Conservation (phyloP, 2,329 filamentous ascomycete genomes). For the Bipolaris cookei region DNA sequence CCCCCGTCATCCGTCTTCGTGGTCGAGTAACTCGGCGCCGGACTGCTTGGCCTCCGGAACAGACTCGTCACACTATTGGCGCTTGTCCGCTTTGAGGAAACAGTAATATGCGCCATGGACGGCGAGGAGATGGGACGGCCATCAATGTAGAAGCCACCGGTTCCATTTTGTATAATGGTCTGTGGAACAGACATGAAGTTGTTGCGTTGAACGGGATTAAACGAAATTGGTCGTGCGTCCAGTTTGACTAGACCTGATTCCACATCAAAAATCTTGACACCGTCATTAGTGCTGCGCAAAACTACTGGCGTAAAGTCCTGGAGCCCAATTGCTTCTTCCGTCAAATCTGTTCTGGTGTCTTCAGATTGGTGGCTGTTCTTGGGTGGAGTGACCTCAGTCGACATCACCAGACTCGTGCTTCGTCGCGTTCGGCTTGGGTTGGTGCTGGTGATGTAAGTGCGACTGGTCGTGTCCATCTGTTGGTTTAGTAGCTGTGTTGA, state of each 20-base stretch:
- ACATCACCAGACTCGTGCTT: constrained; percentile 25
- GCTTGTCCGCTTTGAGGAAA: constrained; percentile 15
- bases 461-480: constrained; percentile 8
- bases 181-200: background rate
- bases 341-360: constrained; percentile 18
- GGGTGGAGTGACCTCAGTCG: constrained; percentile 8
- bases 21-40: constrained; percentile 13
- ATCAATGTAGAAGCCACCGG: constrained; percentile 24
- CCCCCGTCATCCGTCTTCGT: background rate
- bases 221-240: constrained; percentile 10
- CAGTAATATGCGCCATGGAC: constrained; percentile 15
- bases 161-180: constrained; percentile 21
- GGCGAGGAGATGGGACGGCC: constrained; percentile 21
- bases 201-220: constrained; percentile 1
- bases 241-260: constrained; percentile 11
- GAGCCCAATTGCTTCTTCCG: constrained; percentile 11
- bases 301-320: constrained; percentile 27
- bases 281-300: constrained; percentile 3
- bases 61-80: constrained; percentile 19
- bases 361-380: constrained; percentile 18
- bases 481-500: constrained; percentile 24
- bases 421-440: constrained; percentile 16
- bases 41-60: constrained; percentile 14
- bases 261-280: constrained; percentile 15
- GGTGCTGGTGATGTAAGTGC: constrained; percentile 11